phyloP scores from a whole-genome alignment of 2,329 filamentous ascomycete genomes.

The Ophiostoma novo-ulmi region DNA sequence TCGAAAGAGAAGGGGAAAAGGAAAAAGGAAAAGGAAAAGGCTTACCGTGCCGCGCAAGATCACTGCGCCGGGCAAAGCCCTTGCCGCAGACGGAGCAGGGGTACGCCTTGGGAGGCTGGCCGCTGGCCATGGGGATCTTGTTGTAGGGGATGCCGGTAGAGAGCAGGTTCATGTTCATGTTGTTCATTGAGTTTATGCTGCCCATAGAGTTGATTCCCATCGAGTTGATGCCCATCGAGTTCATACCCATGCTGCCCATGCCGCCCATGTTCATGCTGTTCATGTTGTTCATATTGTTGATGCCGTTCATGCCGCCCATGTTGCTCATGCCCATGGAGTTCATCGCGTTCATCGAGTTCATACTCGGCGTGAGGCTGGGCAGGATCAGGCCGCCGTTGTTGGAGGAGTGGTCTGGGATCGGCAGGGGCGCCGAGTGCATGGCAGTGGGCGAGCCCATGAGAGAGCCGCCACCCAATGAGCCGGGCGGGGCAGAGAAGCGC shows the following conservation, averaged over 20 bases:
- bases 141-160: conserved; percentile 30
- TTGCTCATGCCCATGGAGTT: background rate
- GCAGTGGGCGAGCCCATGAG: conserved; percentile 48
- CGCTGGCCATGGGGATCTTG: conserved; percentile 26
- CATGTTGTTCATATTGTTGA: background rate
- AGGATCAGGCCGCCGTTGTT: conserved; percentile 40
- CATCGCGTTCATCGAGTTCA: conserved; percentile 26
- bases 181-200: background rate
- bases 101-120: conserved; percentile 57
- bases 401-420: conserved; percentile 41
- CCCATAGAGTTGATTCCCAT: background rate
- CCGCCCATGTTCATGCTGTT: background rate
- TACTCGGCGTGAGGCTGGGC: conserved; percentile 37
- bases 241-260: conserved; percentile 1
- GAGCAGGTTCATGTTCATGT: conserved; percentile 2
- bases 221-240: background rate
- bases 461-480: conserved; percentile 39
- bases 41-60: conserved; percentile 90
- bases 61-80: conserved; percentile 86
- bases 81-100: conserved; percentile 87
- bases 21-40: conserved; percentile 22
- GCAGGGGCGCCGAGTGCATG: conserved; percentile 46
- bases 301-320: background rate
- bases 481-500: conserved; percentile 44
- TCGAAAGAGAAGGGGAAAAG: background rate